These are phyloP conservation scores for Zalaria obscura DNA, from an alignment of 2,329 filamentous ascomycete species.

Conservation along the genomic window DNA sequence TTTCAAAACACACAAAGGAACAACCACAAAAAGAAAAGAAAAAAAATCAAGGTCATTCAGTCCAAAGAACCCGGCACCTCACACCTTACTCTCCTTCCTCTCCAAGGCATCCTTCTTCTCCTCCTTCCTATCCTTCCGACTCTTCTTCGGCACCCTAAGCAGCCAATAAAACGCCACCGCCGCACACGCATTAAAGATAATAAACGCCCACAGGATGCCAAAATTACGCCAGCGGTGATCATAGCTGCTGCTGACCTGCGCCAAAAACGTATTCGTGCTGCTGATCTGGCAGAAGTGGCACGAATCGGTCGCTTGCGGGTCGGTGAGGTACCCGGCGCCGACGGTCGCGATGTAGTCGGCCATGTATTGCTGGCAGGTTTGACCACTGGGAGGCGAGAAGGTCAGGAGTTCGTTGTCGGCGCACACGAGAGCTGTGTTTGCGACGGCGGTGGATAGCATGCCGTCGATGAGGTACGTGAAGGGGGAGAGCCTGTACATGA, in stretches of 20 bases:
- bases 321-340: constrained; percentile 21
- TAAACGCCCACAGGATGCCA: constrained; percentile 38
- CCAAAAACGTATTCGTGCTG: constrained; percentile 29
- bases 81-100: too few species aligned
- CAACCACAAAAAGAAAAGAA: too few species aligned
- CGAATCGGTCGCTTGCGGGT: constrained; percentile 17
- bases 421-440: constrained; percentile 52
- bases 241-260: constrained; percentile 26
- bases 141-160: constrained; percentile 36
- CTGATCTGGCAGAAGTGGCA: constrained; percentile 28
- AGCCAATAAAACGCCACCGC: constrained; percentile 41
- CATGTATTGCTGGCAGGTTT: constrained; percentile 26
- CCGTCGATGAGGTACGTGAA: constrained; percentile 70
- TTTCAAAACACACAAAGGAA: too few species aligned
- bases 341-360: constrained; percentile 12
- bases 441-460: constrained; percentile 56
- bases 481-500: constrained; percentile 70
- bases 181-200: constrained; percentile 35
- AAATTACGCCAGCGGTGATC: constrained; percentile 38
- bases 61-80: too few species aligned
- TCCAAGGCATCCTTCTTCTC: constrained; percentile 22
- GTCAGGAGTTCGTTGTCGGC: constrained; percentile 52
- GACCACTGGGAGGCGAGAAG: constrained; percentile 53
- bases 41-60: too few species aligned
- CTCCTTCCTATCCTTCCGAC: constrained; percentile 23